Evolutionary conservation across 2,329 filamentous ascomycete genomes (phyloP).

Genomic region (Diaporthe vexans): DNA sequence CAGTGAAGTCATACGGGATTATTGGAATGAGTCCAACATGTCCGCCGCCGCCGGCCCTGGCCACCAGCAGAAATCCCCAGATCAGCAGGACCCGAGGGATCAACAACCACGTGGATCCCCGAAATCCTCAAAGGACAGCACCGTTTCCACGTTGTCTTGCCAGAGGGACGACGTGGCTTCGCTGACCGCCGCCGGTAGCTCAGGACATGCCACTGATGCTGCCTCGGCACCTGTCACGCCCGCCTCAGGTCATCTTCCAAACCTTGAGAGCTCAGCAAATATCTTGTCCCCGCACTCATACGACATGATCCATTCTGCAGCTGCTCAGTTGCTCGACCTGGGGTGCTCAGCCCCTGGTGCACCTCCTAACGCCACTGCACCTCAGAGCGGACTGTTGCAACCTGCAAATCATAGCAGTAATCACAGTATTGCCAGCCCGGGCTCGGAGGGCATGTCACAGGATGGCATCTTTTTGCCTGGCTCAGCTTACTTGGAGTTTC

Average conservation of each 20-base stretch:
- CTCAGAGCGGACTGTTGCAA: conserved; percentile 1
- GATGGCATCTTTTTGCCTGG: conserved; percentile 25
- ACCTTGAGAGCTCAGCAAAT: not conserved
- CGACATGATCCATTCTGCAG: conserved; percentile 26
- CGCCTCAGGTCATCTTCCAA: not conserved
- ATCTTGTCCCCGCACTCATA: conserved; percentile 20
- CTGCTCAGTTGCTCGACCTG: conserved; percentile 16
- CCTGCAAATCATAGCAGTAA: conserved; percentile 9
- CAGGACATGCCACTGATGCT: conserved; percentile 6
- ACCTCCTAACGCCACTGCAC: not conserved
- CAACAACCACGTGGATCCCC: conserved; percentile 21
- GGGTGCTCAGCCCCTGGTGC: conserved; percentile 13
- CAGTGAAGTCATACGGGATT: conserved; percentile 27
- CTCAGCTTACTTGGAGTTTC: conserved; percentile 24
- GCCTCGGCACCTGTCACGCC: conserved; percentile 16
- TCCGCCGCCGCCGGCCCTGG: not conserved
- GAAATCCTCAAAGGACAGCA: conserved; percentile 12
- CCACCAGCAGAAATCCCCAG: not conserved
- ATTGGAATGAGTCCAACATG: conserved; percentile 22
- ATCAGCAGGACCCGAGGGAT: not conserved
- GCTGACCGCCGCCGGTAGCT: conserved; percentile 4
- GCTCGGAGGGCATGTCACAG: conserved; percentile 26
- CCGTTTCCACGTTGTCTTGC: not conserved
- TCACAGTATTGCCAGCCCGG: conserved; percentile 21
- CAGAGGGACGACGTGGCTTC: conserved; percentile 20